phyloP scores from a whole-genome alignment of 2,329 filamentous ascomycete genomes.

The Monosporascus sp. region DNA sequence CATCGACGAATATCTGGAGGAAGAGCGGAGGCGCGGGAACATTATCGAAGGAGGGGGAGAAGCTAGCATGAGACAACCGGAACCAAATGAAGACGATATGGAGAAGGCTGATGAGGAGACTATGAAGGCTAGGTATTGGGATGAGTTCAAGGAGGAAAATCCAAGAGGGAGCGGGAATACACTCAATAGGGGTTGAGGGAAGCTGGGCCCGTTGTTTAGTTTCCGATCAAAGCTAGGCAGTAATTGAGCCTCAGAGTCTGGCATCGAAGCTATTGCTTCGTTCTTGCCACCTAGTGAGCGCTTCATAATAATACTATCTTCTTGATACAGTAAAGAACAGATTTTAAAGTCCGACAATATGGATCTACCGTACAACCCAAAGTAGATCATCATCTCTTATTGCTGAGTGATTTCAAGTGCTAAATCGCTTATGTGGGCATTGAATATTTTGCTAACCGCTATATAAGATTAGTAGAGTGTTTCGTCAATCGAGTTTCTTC shows the following conservation, averaged over 20 bases:
- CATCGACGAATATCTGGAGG: constrained; percentile 95
- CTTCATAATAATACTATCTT: no score
- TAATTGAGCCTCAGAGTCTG: neutral
- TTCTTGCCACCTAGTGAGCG: no score
- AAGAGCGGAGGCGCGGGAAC: constrained; percentile 76
- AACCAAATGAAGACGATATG: constrained; percentile 83
- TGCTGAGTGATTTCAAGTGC: no score
- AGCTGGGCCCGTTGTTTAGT: neutral
- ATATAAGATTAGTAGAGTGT: no score
- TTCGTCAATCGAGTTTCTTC: no score
- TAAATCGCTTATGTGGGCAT: no score
- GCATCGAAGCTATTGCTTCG: neutral
- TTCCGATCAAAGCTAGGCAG: neutral
- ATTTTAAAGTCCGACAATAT: no score
- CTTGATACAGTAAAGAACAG: no score
- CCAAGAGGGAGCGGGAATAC: constrained; percentile 80
- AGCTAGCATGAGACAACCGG: constrained; percentile 59
- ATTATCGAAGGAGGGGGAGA: constrained; percentile 89
- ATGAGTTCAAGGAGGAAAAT: constrained; percentile 89
- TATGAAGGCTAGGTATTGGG: constrained; percentile 90
- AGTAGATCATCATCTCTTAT: no score
- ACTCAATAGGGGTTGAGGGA: constrained; percentile 60
- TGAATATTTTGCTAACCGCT: no score
- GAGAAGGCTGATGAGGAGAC: constrained; percentile 86
- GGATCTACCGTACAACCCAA: no score